Percentiles rank a stretch among this genome's conserved stretches.
phyloP scores from a whole-genome alignment of 1,139 yeast species.

The Pichia sp. region DNA sequence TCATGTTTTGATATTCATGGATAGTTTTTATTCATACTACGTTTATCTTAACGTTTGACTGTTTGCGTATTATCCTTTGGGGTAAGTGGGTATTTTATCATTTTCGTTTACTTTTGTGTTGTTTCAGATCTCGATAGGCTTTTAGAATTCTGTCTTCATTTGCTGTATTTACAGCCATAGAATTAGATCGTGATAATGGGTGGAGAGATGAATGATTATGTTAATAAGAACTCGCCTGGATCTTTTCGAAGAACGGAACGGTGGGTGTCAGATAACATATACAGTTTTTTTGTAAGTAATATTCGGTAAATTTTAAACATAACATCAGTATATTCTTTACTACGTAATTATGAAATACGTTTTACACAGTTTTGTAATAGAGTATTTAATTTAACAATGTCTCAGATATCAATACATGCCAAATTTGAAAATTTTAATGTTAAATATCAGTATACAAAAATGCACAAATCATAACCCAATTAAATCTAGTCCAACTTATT shows the following conservation, averaged over 20 bases:
- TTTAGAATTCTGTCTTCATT: background rate
- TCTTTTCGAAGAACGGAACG: slow-evolving; percentile 24
- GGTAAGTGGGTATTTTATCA: slow-evolving; percentile 9
- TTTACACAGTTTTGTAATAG: too few species aligned
- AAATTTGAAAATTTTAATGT: background rate
- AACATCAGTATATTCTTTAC: too few species aligned
- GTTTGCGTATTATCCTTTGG: slow-evolving; percentile 10
- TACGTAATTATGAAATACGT: too few species aligned
- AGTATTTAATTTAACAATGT: too few species aligned
- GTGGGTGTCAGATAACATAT: slow-evolving; percentile 32
- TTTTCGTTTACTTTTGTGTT: slow-evolving; percentile 5
- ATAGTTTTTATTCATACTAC: slow-evolving; percentile 14
- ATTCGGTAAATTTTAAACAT: too few species aligned
- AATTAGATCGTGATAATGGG: slow-evolving; percentile 29
- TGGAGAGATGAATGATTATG: slow-evolving; percentile 28
- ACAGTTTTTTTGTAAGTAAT: slow-evolving; percentile 21
- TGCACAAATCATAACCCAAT: background rate
- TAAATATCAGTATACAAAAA: background rate
- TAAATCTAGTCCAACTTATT: background rate
- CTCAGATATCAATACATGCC: too few species aligned
- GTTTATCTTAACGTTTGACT: background rate
- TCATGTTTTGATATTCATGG: slow-evolving; percentile 4
- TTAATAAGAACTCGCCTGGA: slow-evolving; percentile 33
- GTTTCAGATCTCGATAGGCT: background rate
- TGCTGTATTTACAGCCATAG: slow-evolving; percentile 16